Evolutionary conservation across 1,139 yeast species (phyloP), one percentile per base, ranked within the genome.

Genomic region (Eremothecium gossypii): DNA sequence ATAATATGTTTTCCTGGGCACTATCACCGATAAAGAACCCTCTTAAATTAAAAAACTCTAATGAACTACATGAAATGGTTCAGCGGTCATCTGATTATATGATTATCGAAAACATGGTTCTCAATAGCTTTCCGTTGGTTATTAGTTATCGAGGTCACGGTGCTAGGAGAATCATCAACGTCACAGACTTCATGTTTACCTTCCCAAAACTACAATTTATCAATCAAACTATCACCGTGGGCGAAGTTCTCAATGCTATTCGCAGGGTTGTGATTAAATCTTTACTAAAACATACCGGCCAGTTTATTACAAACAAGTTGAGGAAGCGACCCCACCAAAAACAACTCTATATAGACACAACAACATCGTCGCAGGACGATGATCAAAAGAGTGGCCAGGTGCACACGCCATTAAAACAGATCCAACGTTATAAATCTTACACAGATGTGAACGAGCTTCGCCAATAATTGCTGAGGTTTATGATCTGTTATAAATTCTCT

Each of bases 61-160:
- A 12, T 12, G 74, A 72, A 34, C 58, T 76, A 20, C 70, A 71
- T 33, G 70, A 70, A 44, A 80, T 81, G 86, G 61, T 79, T 4
- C 61, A 65, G 27, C 63, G 89, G 46, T 77, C 87, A 1, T 70
- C 77, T 33, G 71, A 71, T 45, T 79, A 69, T 53, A 64, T 78
- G 53, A 76, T 78, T 52, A 71, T 81, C 44, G 70, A 72, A 27
- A 63, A 70, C 8, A 64, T 81, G 48, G 64, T 60, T 17, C 53
- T 80, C 13, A 66, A 68, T 41, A 68, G 76, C 9, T 67, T 76
- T 31, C 60, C 68, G 2, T 55, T 81, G 23, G 69, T 70, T 61
- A 69, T 81, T 20, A 78, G 86, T 3, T 73, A 78, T 46, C 73
- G 71, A 50, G 77, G 82, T 38, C 68, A 67, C 38, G 86, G 87